Evolutionary conservation across 495 filamentous ascomycete genomes (phyloP).

Genomic region (Jackrogersella minutella): DNA sequence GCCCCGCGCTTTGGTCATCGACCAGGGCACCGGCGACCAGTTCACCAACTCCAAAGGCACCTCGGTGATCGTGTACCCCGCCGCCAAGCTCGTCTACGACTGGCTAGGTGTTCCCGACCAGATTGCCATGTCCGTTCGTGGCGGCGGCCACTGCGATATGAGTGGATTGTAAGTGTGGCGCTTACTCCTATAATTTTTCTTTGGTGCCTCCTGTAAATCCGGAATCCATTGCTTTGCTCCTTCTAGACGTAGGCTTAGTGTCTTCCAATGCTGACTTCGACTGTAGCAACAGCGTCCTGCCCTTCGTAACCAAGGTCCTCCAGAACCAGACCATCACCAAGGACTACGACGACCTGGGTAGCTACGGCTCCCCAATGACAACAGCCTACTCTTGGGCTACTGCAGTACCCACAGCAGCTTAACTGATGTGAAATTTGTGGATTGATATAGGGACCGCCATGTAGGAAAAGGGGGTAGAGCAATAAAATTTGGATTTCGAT

Average conservation of each 20-base stretch:
- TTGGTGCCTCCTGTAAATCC: not conserved
- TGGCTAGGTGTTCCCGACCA: constrained; percentile 58
- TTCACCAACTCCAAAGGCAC: constrained; percentile 63
- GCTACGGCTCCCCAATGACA: constrained; percentile 56
- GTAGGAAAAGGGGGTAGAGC: not conserved
- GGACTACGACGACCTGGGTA: constrained; percentile 55
- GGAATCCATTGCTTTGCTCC: not conserved
- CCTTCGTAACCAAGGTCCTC: constrained; percentile 60
- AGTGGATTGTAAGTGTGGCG: constrained; percentile 54
- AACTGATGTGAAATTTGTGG: not conserved
- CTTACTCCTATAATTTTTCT: not conserved
- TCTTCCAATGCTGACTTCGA: constrained; percentile 21
- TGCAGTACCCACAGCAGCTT: constrained; percentile 46
- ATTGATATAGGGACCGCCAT: not conserved
- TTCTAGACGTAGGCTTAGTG: not conserved
- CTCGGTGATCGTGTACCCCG: constrained; percentile 58
- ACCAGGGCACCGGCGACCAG: constrained; percentile 58
- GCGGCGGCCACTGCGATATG: constrained; percentile 60
- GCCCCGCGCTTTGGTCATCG: constrained; percentile 60
- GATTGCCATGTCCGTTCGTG: constrained; percentile 59
- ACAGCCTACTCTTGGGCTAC: constrained; percentile 59
- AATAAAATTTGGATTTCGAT: constrained; percentile 7
- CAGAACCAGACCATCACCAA: constrained; percentile 57
- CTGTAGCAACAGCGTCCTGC: constrained; percentile 55
- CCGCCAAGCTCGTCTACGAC: constrained; percentile 60